A percentile compares a stretch with the other conserved stretches of the same genome.
Conservation (phyloP, 75 land plant genomes). For the Picea glauca region DNA sequence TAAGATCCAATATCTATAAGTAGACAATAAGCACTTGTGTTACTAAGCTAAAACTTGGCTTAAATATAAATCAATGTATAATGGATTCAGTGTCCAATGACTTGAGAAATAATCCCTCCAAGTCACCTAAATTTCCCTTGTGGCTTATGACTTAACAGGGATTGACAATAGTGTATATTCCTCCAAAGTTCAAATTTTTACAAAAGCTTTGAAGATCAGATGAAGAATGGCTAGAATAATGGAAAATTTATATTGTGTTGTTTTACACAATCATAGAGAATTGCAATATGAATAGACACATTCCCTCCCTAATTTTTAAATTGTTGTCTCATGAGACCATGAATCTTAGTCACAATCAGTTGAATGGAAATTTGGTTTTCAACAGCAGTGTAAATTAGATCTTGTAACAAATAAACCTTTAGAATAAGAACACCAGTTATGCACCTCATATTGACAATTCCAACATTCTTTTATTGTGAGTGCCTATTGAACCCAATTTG, state of each 20-base stretch:
- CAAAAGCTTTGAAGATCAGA: background rate
- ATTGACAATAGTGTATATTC: conserved; percentile 58
- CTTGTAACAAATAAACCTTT: conserved; percentile 39
- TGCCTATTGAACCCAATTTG: background rate
- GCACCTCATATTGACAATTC: conserved; percentile 12
- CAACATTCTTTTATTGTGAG: conserved; percentile 37
- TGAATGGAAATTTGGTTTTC: conserved; percentile 42
- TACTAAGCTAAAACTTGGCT: background rate
- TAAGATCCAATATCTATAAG: conserved; percentile 58
- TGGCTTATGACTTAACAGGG: conserved; percentile 43
- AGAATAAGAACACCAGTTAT: conserved; percentile 35
- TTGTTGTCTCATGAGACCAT: conserved; percentile 12
- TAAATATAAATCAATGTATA: background rate
- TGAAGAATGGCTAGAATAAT: background rate
- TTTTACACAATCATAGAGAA: conserved; percentile 1
- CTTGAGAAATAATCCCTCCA: conserved; percentile 60
- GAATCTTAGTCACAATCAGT: conserved; percentile 40
- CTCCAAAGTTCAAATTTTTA: too few relatives aligned
- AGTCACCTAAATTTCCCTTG: conserved; percentile 31
- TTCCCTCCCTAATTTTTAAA: background rate
- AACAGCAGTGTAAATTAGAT: conserved; percentile 18
- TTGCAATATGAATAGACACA: background rate
- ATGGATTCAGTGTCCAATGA: conserved; percentile 23
- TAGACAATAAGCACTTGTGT: background rate
- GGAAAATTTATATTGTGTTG: background rate